A percentile compares a stretch with the other conserved stretches of the same genome.
Conservation (phyloP, 352 stramenopile genomes). For the Sclerospora graminicola region DNA sequence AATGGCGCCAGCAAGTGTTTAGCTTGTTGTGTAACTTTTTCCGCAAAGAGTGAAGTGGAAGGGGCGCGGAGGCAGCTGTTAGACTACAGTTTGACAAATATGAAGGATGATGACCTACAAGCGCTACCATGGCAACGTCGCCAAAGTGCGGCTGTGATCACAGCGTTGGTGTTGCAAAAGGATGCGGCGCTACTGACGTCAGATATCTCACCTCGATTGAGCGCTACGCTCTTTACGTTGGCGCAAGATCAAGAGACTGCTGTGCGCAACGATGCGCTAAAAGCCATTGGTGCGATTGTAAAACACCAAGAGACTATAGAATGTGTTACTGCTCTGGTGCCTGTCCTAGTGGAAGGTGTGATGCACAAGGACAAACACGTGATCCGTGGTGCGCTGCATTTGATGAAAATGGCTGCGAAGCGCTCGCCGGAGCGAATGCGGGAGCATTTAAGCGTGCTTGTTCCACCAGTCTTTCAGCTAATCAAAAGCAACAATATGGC, state of each 20-base stretch:
- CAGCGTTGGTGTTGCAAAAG: constrained; percentile 38
- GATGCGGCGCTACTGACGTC: constrained; percentile 26
- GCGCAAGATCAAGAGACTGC: constrained; percentile 53
- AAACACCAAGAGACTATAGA: constrained; percentile 32
- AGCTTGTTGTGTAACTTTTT: constrained; percentile 40
- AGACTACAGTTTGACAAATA: constrained; percentile 35
- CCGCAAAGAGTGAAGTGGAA: constrained; percentile 24
- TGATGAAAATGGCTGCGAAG: constrained; percentile 69
- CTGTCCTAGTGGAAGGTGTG: constrained; percentile 51
- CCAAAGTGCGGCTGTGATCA: constrained; percentile 55
- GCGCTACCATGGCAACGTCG: constrained; percentile 38
- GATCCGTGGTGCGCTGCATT: constrained; percentile 52
- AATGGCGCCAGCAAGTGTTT: constrained; percentile 61
- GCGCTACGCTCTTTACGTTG: constrained; percentile 28
- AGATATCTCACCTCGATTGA: constrained; percentile 17
- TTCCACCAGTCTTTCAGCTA: constrained; percentile 68
- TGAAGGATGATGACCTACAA: constrained; percentile 26
- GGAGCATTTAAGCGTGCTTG: constrained; percentile 40
- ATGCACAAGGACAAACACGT: constrained; percentile 76
- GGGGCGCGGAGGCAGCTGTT: constrained; percentile 26
- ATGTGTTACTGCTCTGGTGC: constrained; percentile 28
- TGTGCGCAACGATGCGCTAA: constrained; percentile 45
- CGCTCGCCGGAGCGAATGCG: constrained; percentile 45
- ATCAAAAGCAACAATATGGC: constrained; percentile 87
- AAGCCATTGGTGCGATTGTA: constrained; percentile 42